Conservation (phyloP, 768 basidiomycete genomes). For the Amanita rimosa region DNA sequence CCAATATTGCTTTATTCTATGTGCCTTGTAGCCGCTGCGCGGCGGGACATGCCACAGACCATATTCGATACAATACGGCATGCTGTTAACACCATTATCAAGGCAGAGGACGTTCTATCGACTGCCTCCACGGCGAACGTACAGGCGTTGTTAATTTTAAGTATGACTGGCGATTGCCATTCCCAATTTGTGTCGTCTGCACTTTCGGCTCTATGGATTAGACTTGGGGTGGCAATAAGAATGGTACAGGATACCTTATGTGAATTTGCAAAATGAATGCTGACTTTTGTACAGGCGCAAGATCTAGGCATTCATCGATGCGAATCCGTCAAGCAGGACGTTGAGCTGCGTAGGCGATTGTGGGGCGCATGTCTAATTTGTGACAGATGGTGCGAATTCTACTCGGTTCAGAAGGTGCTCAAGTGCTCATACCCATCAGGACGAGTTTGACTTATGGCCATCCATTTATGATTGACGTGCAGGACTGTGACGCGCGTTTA, state of each 20-base stretch:
- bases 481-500: conserved; percentile 91
- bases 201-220: conserved; percentile 76
- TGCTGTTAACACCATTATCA: conserved; percentile 78
- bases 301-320: conserved; percentile 93
- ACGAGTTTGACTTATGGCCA: conserved; percentile 84
- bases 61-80: conserved; percentile 88
- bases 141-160: conserved; percentile 75
- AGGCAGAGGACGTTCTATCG: conserved; percentile 84
- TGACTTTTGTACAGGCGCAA: conserved; percentile 56
- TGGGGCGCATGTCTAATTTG: conserved; percentile 95
- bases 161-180: conserved; percentile 85
- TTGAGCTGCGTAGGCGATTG: conserved; percentile 80
- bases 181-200: conserved; percentile 82
- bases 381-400: conserved; percentile 69
- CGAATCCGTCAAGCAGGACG: conserved; percentile 71
- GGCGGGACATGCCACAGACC: conserved; percentile 70
- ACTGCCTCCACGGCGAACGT: conserved; percentile 81
- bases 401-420: conserved; percentile 2
- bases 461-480: conserved; percentile 92
- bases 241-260: conserved; percentile 47
- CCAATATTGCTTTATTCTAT: conserved; percentile 87
- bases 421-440: conserved; percentile 29
- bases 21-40: conserved; percentile 83
- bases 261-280: conserved; percentile 1
- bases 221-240: conserved; percentile 81